Evolutionary conservation across 805 yeast genomes (phyloP), one percentile per base, ranked within the genome.

Genomic region (Saturnispora saitoi): DNA sequence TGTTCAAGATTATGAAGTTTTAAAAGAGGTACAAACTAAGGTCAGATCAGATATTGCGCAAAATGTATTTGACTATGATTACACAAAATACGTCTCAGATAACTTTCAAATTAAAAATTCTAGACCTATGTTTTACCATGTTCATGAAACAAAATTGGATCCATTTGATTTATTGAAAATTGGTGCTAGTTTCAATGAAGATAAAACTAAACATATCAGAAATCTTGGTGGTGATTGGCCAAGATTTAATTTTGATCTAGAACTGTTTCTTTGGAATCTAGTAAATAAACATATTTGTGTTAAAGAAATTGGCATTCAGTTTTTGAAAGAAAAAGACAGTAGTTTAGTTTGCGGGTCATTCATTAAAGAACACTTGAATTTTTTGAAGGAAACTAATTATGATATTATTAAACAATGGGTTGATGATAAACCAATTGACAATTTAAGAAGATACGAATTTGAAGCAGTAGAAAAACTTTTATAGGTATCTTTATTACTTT

Each of bases 91-190:
- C 43, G 51, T 51, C 43, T 32, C 50, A 15, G 51, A 54, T 26
- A 41, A 40, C 22, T 55, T 51, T 47, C 53, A 51, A 30, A 43
- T 50, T 36, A 47, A 40, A 4, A 54, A 59, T 45, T 50, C 58
- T 41, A 40, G 43, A 19, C 57, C 57, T 26, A 44, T 55, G 50
- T 55, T 55, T 43, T 56, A 56, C 28, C 79, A 74, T 51, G 70
- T 76, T 22, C 75, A 74, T 56, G 69, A 63, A 55, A 77, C 78
- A 6, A 74, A 74, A 56, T 62, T 74, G 43, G 69, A 74, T 54
- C 78, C 78, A 2, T 72, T 73, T 70, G 58, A 43, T 4, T 47
- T 50, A 19, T 30, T 53, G 15, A 45, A 51, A 8, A 45, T 47
- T 28, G 45, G 53, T 19, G 47, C 50, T 20, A 50, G 54, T 14